Conservation (phyloP, 106 monocot species). For the Gastrodia elata region DNA sequence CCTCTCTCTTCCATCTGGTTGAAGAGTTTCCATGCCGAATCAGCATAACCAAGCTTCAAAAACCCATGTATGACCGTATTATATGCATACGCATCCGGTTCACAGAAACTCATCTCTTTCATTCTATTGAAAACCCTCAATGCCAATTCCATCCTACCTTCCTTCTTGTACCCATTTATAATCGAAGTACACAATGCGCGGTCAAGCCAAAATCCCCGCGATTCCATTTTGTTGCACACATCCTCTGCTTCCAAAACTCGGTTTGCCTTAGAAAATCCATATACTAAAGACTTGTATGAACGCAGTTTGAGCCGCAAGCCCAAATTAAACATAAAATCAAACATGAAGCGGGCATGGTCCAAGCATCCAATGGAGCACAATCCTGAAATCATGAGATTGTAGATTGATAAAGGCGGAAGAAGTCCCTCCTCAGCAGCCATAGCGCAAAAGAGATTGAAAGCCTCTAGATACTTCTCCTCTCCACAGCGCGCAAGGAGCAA, state of each 20-base stretch:
- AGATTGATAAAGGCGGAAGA: constrained; percentile 4
- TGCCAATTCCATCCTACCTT: constrained; percentile 7
- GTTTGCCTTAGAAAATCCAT: background rate
- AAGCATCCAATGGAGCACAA: constrained; percentile 2
- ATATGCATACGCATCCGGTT: constrained; percentile 32
- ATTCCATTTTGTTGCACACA: constrained; percentile 5
- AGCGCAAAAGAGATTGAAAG: constrained; percentile 5
- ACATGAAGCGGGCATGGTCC: constrained; percentile 10
- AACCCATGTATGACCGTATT: constrained; percentile 28
- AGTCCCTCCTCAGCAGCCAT: constrained; percentile 4
- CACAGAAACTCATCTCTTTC: background rate
- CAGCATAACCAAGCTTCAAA: constrained; percentile 22
- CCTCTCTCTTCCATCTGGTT: constrained; percentile 24
- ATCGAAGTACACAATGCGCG: constrained; percentile 1
- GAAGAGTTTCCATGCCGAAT: constrained; percentile 21
- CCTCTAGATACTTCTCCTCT: background rate
- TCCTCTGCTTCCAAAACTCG: constrained; percentile 9
- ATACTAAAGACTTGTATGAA: constrained; percentile 1
- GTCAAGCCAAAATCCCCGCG: constrained; percentile 2
- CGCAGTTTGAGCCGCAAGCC: background rate
- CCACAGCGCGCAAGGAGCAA: constrained; percentile 2
- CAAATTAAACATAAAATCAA: constrained; percentile 4
- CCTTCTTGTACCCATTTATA: constrained; percentile 7
- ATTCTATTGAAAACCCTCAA: constrained; percentile 7
- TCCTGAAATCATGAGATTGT: constrained; percentile 3